Evolutionary conservation across 2,329 filamentous ascomycete genomes (phyloP), one percentile per base, ranked within the genome.

Genomic region (Hymenoscyphus infarciens): DNA sequence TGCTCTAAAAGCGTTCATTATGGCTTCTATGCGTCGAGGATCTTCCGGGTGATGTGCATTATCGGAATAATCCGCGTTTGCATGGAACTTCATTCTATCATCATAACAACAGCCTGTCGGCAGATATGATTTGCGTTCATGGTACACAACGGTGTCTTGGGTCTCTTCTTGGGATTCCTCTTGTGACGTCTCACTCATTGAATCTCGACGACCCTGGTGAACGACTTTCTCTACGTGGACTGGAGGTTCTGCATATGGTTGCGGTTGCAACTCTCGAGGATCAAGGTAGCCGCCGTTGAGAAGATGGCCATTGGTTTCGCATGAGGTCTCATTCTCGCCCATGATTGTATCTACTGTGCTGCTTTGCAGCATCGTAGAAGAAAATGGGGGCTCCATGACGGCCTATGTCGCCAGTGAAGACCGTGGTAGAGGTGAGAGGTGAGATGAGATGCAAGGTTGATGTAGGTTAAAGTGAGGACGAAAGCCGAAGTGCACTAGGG

Each of bases 41-140:
- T 99, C 95, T 75, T 99, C 95, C 0, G 95, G 95, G 72, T 99
- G 95, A 59, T 96, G 88, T 25, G 94, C 89, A 56, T 87, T 84
- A 1, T 83, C 82, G 19, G 83, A 85, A 72, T 86, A 88, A 74
- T 91, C 87, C 16, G 91, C 87, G 73, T 97, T 96, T 61, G 92
- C 90, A 74, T 99, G 95, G 64, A 96, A 89, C 64, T 95, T 92
- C 95, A 99, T 99, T 35, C 94, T 87, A 62, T 91, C 87, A 77
- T 99, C 95, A 74, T 98, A 99, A 68, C 91, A 94, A 65, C 89
- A 86, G 3, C 91, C 91, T 0, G 90, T 93, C 0, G 88, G 85
- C 1, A 91, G 66, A 39, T 60, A 64, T 2, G 61, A 60, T 61
- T 60, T 69, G 22, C 70, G 64, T n/a, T 11, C 22, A 15, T 29